Evolutionary conservation across 1,139 yeast genomes (phyloP).

Genomic region (Geotrichum aggregatum): DNA sequence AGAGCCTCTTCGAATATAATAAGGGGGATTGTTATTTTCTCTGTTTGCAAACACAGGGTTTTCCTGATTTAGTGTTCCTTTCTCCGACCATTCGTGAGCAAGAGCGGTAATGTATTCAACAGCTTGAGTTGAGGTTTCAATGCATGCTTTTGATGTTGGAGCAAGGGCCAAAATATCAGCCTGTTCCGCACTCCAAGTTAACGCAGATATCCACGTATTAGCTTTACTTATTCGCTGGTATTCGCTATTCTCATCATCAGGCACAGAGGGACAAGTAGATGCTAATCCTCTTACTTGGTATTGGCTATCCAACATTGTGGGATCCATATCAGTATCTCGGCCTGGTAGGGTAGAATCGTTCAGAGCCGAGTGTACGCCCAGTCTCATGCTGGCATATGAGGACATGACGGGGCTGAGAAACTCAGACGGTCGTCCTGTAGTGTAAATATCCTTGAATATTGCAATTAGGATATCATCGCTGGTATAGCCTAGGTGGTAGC

Average conservation of each 20-base stretch:
- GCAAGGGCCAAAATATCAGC: slow-evolving; percentile 16
- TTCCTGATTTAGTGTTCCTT: neutral
- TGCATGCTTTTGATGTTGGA: slow-evolving; percentile 1
- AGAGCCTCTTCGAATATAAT: slow-evolving; percentile 13
- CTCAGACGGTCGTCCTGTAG: slow-evolving; percentile 10
- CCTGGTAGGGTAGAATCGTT: slow-evolving; percentile 1
- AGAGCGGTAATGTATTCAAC: slow-evolving; percentile 13
- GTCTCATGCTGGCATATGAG: slow-evolving; percentile 17
- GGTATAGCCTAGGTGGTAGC: slow-evolving; percentile 3
- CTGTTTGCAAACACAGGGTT: no score
- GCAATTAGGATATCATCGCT: slow-evolving; percentile 12
- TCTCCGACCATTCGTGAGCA: slow-evolving; percentile 15
- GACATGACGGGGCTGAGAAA: slow-evolving; percentile 10
- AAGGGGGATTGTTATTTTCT: neutral
- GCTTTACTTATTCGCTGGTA: slow-evolving; percentile 1
- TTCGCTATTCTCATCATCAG: slow-evolving; percentile 4
- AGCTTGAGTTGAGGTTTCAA: slow-evolving; percentile 9
- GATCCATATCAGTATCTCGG: no score
- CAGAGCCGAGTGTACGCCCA: slow-evolving; percentile 16
- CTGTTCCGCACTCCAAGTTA: slow-evolving; percentile 19
- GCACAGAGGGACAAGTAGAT: no score
- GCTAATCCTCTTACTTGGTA: no score
- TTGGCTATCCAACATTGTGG: no score
- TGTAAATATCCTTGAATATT: slow-evolving; percentile 14
- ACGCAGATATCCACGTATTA: slow-evolving; percentile 17